Percentiles rank a stretch among this genome's conserved stretches.
These are phyloP conservation scores for Cicer cuneatum DNA, from an alignment of 306 rosid species.

Conservation along the genomic window DNA sequence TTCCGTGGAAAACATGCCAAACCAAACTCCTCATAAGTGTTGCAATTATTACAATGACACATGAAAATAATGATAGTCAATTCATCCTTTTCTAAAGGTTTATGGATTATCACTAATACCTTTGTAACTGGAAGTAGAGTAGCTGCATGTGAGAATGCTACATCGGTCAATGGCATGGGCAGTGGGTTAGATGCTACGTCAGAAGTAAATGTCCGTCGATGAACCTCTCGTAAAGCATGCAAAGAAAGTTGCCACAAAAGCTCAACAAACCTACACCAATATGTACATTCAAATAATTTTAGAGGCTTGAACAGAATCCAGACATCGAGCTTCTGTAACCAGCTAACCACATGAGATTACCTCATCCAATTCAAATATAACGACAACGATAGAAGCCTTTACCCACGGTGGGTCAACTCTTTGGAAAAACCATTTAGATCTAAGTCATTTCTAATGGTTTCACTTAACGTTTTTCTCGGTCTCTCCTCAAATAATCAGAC, in stretches of 20 bases:
- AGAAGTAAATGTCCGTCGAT: slow-evolving; percentile 85
- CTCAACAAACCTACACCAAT: slow-evolving; percentile 85
- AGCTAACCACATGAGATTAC: slow-evolving; percentile 33
- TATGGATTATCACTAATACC: slow-evolving; percentile 54
- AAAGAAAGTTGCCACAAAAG: slow-evolving; percentile 98
- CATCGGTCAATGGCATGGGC: slow-evolving; percentile 94
- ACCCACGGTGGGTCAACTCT: background rate
- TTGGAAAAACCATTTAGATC: slow-evolving; percentile 20
- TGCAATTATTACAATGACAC: background rate
- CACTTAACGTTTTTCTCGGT: background rate
- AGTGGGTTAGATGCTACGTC: slow-evolving; percentile 89
- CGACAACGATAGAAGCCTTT: background rate
- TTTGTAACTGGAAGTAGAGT: slow-evolving; percentile 97
- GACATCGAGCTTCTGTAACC: slow-evolving; percentile 12
- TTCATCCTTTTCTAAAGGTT: slow-evolving; percentile 9
- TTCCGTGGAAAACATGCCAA: slow-evolving; percentile 23
- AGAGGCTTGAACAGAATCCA: slow-evolving; percentile 22
- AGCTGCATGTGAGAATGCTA: slow-evolving; percentile 98
- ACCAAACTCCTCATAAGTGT: slow-evolving; percentile 38
- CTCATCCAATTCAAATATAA: slow-evolving; percentile 9
- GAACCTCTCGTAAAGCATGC: slow-evolving; percentile 99
- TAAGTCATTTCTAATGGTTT: slow-evolving; percentile 14
- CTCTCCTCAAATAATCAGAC: background rate
- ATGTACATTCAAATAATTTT: slow-evolving; percentile 28
- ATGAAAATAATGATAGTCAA: slow-evolving; percentile 26